These are phyloP conservation scores for Blastobotrys malaysiensis DNA, from an alignment of 1,139 yeast genomes.

Conservation along the genomic window DNA sequence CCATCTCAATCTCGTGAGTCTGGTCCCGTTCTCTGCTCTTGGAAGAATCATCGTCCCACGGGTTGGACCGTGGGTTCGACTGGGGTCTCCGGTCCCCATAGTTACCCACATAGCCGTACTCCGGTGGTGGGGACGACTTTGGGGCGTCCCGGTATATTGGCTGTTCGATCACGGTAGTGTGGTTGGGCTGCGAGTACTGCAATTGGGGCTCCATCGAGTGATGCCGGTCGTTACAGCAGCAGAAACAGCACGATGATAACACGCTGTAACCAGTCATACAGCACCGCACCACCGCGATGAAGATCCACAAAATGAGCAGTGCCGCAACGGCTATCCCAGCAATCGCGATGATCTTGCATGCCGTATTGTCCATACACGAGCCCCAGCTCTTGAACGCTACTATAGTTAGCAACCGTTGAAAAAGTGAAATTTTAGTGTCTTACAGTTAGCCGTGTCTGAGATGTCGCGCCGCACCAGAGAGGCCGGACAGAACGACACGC, in stretches of 20 bases:
- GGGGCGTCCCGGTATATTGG: constrained; percentile 5
- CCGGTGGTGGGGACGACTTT: constrained; percentile 10
- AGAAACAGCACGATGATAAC: constrained; percentile 39
- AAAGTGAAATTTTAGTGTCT: neutral
- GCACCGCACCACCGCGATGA: constrained; percentile 39
- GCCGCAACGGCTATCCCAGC: constrained; percentile 63
- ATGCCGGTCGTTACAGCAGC: constrained; percentile 30
- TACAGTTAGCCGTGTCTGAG: constrained; percentile 12
- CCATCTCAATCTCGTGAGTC: constrained; percentile 18
- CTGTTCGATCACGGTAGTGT: neutral
- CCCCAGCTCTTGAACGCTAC: constrained; percentile 60
- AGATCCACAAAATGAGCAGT: constrained; percentile 34
- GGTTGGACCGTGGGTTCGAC: neutral
- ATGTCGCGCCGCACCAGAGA: constrained; percentile 11
- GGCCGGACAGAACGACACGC: constrained; percentile 1
- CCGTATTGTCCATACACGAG: constrained; percentile 70
- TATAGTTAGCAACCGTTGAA: neutral
- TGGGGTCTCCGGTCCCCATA: constrained; percentile 13
- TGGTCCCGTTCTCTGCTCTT: constrained; percentile 11
- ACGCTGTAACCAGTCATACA: constrained; percentile 39
- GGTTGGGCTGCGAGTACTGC: neutral
- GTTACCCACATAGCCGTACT: constrained; percentile 20
- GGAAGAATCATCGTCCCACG: neutral
- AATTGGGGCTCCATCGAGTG: constrained; percentile 12
- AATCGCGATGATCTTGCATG: constrained; percentile 72